Evolutionary conservation across 495 filamentous ascomycete genomes (phyloP), one percentile per base, ranked within the genome.

Genomic region (Trichoderma orchidacearum): DNA sequence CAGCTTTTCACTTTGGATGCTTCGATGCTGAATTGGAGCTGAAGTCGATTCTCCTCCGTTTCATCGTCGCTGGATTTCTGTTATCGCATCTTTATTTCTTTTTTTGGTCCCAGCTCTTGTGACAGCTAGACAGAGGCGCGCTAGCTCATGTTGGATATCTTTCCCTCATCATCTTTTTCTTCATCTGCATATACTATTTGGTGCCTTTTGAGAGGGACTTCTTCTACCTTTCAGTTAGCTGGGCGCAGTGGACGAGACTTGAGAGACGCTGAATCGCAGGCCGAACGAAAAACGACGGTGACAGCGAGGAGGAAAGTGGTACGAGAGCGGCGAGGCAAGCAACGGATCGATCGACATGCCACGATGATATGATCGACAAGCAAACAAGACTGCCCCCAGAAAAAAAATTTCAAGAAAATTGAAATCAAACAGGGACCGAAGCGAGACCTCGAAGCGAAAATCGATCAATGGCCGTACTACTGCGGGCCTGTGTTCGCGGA

Each of bases 311-410:
- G 21, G 21, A 48, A 9, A 27, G 3, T 23, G n/a, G n/a, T 23
- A 28, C 41, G 41, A 27, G 23, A 25, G 41, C 41, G 41, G 27
- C 41, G 15, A 48, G 41, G 18, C 41, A 25, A n/a, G 41, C 41
- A 0, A 48, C 0, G 36, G 41, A 48, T 48, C 41, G 41, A 48
- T 23, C 41, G 41, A 48, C 41, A 48, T 48, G 41, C 41, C 41
- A 48, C 41, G 41, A 48, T 48, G 41, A 48, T 48, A 48, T 48
- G 41, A 48, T 48, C 41, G 41, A 48, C 41, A 48, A 28, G 21
- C 41, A 23, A 48, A 48, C 23, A 48, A 27, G 41, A 23, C 41
- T 25, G 15, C 11, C 21, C 8, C 41, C 21, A 18, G 2, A 48
- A 23, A 9, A 25, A 25, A 48, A 25, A 48, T 23, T 25, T 3